Percentiles rank a stretch among this genome's conserved stretches.
Conservation (phyloP, 768 basidiomycete genomes). For the Tephrocybe sp. region DNA sequence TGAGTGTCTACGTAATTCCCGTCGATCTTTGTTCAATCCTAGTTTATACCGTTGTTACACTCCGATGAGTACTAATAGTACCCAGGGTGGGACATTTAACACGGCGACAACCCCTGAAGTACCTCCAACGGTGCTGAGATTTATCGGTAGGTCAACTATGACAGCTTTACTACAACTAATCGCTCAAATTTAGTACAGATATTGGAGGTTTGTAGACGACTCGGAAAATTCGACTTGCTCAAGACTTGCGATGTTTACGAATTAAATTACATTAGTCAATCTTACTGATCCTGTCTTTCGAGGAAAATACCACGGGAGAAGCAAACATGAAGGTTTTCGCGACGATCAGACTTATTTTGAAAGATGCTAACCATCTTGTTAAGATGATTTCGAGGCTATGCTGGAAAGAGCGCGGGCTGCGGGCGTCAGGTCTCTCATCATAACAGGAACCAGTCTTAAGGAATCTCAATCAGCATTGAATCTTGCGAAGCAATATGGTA, state of each 20-base stretch:
- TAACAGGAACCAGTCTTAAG: conserved; percentile 71
- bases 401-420: conserved; percentile 54
- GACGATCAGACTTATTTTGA: neutral
- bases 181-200: neutral
- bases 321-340: conserved; percentile 48
- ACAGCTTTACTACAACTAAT: neutral
- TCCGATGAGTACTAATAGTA: too few relatives aligned
- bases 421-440: conserved; percentile 69
- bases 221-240: neutral
- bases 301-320: conserved; percentile 48
- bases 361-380: neutral
- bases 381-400: conserved; percentile 66
- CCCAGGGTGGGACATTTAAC: too few relatives aligned
- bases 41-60: too few relatives aligned
- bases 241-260: neutral
- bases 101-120: neutral
- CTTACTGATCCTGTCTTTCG: conserved; percentile 60
- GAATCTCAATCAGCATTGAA: conserved; percentile 62
- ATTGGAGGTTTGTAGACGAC: conserved; percentile 2
- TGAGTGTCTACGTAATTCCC: too few relatives aligned
- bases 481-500: conserved; percentile 61
- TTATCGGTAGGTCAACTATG: neutral
- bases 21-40: too few relatives aligned
- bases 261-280: conserved; percentile 12
- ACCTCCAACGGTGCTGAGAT: neutral